A percentile compares a stretch with the other conserved stretches of the same genome.
These are phyloP conservation scores for Cryomyces minteri DNA, from an alignment of 495 filamentous ascomycete species.

Conservation along the genomic window DNA sequence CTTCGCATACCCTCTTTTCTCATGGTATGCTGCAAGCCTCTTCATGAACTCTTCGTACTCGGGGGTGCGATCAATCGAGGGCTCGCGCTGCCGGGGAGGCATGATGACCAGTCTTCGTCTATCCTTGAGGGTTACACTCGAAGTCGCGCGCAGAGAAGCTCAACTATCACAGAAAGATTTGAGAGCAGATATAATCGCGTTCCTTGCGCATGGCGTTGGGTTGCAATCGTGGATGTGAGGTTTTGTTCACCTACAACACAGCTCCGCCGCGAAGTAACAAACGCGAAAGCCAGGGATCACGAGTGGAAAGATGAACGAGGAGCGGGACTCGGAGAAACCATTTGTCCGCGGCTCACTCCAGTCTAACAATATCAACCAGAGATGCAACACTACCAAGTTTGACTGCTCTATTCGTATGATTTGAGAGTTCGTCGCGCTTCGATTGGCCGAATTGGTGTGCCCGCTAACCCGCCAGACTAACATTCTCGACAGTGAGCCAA, in stretches of 20 bases:
- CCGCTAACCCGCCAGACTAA: no score
- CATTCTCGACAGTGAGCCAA: no score
- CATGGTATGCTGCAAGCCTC: constrained; percentile 44
- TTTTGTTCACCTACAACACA: not conserved
- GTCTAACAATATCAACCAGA: no score
- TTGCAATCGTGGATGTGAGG: not conserved
- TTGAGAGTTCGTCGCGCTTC: no score
- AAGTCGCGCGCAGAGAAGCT: constrained; percentile 2
- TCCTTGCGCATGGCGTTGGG: not conserved
- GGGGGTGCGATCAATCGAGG: constrained; percentile 30
- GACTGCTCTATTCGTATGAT: no score
- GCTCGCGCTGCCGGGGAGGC: constrained; percentile 23
- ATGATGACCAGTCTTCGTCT: constrained; percentile 9
- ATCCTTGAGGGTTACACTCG: constrained; percentile 10
- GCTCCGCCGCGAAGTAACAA: no score
- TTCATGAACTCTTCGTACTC: constrained; percentile 56
- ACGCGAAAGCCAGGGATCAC: not conserved
- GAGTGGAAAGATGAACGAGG: no score
- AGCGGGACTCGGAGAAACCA: no score
- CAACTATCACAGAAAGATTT: constrained; percentile 3
- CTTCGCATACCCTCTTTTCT: constrained; percentile 39
- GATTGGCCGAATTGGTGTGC: no score
- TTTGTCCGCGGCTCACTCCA: no score
- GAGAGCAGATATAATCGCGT: not conserved
- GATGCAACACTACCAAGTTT: no score